Conservation (phyloP, 352 stramenopile genomes). For the Globisporangium apiculatum region DNA sequence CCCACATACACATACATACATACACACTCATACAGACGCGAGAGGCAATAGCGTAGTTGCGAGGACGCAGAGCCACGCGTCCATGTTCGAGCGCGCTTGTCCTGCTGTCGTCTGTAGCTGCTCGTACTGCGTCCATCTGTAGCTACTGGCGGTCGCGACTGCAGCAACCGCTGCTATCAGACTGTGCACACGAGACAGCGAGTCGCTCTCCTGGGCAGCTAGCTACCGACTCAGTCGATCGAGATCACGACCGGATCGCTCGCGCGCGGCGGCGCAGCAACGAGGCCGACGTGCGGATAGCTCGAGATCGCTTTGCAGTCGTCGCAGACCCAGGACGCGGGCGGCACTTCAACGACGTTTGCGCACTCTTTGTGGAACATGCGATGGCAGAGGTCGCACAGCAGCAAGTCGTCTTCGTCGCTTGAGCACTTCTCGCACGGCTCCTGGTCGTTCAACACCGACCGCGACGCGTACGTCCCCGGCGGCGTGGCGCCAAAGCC, state of each 20-base stretch:
- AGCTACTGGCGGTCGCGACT: no score
- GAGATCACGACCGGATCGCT: conserved; percentile 56
- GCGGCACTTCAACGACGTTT: conserved; percentile 69
- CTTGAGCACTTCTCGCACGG: conserved; percentile 62
- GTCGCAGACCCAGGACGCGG: conserved; percentile 72
- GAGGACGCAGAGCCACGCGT: no score
- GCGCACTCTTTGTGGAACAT: conserved; percentile 83
- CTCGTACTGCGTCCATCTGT: neutral
- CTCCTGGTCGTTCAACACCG: conserved; percentile 70
- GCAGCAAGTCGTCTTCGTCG: conserved; percentile 62
- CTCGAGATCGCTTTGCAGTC: conserved; percentile 65
- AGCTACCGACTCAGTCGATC: conserved; percentile 37
- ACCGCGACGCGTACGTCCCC: conserved; percentile 58
- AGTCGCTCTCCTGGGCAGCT: no score
- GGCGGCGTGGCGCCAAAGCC: conserved; percentile 47
- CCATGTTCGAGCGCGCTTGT: no score
- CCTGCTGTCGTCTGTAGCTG: neutral
- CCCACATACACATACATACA: neutral
- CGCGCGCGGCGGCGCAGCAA: conserved; percentile 9
- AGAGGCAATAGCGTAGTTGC: no score
- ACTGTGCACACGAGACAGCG: no score
- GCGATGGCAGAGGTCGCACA: conserved; percentile 79
- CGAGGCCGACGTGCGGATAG: conserved; percentile 47
- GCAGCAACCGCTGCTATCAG: no score
- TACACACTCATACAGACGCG: neutral